phyloP scores from a whole-genome alignment of 2,329 filamentous ascomycete genomes.

The Paraconiothyrium sp. region DNA sequence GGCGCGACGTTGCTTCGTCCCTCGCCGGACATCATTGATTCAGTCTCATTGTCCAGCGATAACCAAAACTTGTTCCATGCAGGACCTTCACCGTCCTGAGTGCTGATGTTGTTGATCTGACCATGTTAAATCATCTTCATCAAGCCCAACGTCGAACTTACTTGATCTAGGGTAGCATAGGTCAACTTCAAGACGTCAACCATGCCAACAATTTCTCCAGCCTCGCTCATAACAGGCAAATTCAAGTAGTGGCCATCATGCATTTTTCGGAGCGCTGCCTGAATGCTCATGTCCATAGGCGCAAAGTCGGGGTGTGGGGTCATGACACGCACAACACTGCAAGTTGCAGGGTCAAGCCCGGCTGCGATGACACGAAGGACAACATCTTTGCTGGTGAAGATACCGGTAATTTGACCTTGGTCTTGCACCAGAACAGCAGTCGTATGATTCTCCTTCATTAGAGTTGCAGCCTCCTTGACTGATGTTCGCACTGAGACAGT shows the following conservation, averaged over 20 bases:
- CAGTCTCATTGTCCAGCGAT: conserved; percentile 91
- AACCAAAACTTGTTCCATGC: conserved; percentile 99
- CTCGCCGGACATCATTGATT: conserved; percentile 95
- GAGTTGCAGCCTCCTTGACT: conserved; percentile 90
- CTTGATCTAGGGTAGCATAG: conserved; percentile 96
- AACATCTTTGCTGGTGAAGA: conserved; percentile 99
- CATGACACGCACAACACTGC: conserved; percentile 98
- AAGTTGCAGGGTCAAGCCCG: conserved; percentile 90
- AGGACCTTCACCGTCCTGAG: conserved; percentile 87
- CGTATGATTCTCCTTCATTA: conserved; percentile 99
- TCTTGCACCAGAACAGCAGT: conserved; percentile 96
- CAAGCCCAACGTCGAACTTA: conserved; percentile 53
- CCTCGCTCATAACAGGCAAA: conserved; percentile 96
- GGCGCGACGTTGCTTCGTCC: conserved; percentile 73
- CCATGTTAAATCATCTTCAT: conserved; percentile 19
- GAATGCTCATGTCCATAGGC: conserved; percentile 98
- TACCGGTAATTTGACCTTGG: conserved; percentile 95
- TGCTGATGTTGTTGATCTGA: conserved; percentile 88
- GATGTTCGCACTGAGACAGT: conserved; percentile 96
- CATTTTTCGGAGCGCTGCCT: conserved; percentile 98
- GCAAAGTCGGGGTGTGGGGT: conserved; percentile 99
- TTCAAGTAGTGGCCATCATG: conserved; percentile 99
- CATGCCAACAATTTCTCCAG: conserved; percentile 98
- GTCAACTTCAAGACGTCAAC: conserved; percentile 98
- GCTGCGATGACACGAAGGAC: conserved; percentile 97